phyloP scores from a whole-genome alignment of 495 filamentous ascomycete species.

The Tuber microsphaerosporum region DNA sequence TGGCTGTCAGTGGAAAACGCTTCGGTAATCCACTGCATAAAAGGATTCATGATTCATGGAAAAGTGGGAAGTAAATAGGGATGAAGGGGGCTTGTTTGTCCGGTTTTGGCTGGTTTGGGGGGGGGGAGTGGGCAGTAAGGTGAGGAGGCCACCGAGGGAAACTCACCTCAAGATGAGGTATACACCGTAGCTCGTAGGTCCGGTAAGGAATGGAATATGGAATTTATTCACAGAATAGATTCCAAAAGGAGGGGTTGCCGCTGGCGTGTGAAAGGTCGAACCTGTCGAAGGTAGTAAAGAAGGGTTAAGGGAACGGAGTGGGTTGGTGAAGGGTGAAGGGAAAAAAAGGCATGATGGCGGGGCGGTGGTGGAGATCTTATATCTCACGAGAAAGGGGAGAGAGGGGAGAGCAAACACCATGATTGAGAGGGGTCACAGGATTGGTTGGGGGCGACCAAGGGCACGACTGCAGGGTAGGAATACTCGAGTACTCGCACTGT shows the following conservation, averaged over 20 bases:
- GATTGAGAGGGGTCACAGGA: neutral
- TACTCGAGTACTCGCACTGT: no score
- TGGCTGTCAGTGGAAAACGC: neutral
- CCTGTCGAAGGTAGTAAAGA: constrained; percentile 37
- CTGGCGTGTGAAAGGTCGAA: constrained; percentile 36
- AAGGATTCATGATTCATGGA: constrained; percentile 6
- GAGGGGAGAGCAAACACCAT: neutral
- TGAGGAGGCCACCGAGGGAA: neutral
- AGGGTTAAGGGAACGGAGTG: constrained; percentile 20
- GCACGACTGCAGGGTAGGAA: no score
- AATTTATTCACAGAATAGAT: constrained; percentile 41
- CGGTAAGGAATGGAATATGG: constrained; percentile 28
- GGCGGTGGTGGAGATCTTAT: constrained; percentile 24
- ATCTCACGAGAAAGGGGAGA: neutral
- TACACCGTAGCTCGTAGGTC: constrained; percentile 13
- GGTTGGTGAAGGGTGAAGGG: constrained; percentile 15
- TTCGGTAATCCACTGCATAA: neutral
- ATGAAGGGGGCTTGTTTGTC: constrained; percentile 13
- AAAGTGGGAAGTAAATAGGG: neutral
- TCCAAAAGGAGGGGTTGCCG: constrained; percentile 28
- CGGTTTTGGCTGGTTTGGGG: neutral
- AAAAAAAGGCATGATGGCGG: constrained; percentile 1
- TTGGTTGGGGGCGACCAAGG: neutral
- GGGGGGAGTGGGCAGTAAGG: neutral
- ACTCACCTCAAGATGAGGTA: constrained; percentile 8